Evolutionary conservation across 331 rosid species (phyloP), one percentile per base, ranked within the genome.

Genomic region (Rosa hybrid): DNA sequence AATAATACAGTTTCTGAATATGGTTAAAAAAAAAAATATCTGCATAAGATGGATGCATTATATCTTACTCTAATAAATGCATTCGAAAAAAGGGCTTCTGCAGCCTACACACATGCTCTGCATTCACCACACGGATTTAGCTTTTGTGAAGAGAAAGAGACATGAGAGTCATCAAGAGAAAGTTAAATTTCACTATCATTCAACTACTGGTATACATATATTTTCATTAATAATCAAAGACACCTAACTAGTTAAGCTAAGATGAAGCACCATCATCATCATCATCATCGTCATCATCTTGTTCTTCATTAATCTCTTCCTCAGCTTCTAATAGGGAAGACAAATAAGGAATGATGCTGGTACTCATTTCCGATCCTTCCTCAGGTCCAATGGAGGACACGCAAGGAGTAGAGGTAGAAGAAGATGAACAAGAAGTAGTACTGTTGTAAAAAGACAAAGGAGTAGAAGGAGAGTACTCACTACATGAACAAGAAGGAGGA

Each of bases 241-340:
- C 21, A 73, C 64, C 45, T 17, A 57, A 59, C 5, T 71, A 30
- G 12, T 11, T 70, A 45, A 71, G 12, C 78, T 62, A 87, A 80
- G 87, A 91, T 60, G 87, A 80, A 68, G 48, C 67, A 2, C 54
- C 78, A 51, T 57, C 71, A 59, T 67, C 79, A 6, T 48, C 34
- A 30, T 30, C 74, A 4, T 51, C 41, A 21, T 77, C 88, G 4
- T 48, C 39, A 34, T 34, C 74, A 4, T 51, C 41, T 13, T 77
- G 87, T 71, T 84, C 75, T 30, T 64, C 78, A 10, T 38, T 68
- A 74, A 56, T 85, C 70, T 83, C 83, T 46, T 87, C 89, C 7
- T 84, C 82, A 34, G 56, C 82, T 76, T 91, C 87, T 39, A 87
- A 84, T 74, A 83, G 75, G 13, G 81, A 88, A 78, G 96, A 83